These are phyloP conservation scores for Nigrograna mackinnonii DNA, from an alignment of 2,329 filamentous ascomycete genomes.

Conservation along the genomic window DNA sequence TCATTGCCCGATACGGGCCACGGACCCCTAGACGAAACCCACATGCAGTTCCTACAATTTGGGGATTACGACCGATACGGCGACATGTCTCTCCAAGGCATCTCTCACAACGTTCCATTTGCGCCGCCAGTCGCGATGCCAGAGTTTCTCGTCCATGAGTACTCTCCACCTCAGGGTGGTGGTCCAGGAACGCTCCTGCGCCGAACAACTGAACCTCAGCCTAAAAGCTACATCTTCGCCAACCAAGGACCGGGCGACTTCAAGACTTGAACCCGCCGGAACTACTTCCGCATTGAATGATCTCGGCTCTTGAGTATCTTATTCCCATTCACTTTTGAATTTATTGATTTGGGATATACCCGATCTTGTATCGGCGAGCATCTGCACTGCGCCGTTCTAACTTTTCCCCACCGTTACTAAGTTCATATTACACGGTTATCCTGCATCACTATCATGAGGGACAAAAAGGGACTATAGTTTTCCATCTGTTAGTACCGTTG, in stretches of 20 bases:
- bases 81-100: constrained; percentile 29
- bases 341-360: constrained; percentile 15
- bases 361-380: constrained; percentile 8
- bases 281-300: too few relatives aligned
- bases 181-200: constrained; percentile 32
- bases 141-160: constrained; percentile 51
- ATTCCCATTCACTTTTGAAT: too few relatives aligned
- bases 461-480: constrained; percentile 2
- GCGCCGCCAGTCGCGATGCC: constrained; percentile 34
- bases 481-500: background rate
- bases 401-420: too few relatives aligned
- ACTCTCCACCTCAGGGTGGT: constrained; percentile 47
- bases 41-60: constrained; percentile 24
- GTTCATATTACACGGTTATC: too few relatives aligned
- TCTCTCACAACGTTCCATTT: constrained; percentile 37
- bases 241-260: constrained; percentile 52
- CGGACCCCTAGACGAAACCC: constrained; percentile 21
- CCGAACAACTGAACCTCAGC: constrained; percentile 32
- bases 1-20: constrained; percentile 38
- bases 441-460: too few relatives aligned
- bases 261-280: too few relatives aligned
- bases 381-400: constrained; percentile 5
- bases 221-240: constrained; percentile 53
- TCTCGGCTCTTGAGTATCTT: too few relatives aligned
- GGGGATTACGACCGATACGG: constrained; percentile 33